Conservation (phyloP, 108 stramenopile species). For the Nitzschia palea region DNA sequence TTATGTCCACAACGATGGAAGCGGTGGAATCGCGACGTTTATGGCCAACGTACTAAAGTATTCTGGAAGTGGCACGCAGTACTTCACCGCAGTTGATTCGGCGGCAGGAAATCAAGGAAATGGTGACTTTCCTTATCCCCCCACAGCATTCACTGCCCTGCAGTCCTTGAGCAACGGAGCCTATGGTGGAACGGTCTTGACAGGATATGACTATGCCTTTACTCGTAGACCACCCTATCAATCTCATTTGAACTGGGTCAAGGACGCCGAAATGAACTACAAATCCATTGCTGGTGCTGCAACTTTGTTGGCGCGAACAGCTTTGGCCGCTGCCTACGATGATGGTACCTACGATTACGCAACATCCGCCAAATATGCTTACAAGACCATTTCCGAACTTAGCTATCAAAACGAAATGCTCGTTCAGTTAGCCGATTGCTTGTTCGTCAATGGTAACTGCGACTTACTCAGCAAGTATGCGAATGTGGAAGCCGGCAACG, state of each 20-base stretch:
- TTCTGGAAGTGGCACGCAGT: constrained; percentile 46
- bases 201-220: constrained; percentile 81
- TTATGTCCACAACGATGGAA: constrained; percentile 68
- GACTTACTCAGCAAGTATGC: constrained; percentile 58
- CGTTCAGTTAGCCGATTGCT: constrained; percentile 53
- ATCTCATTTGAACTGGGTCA: constrained; percentile 68
- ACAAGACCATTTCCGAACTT: constrained; percentile 54
- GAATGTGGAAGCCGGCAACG: constrained; percentile 56
- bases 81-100: constrained; percentile 38
- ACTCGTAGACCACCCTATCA: constrained; percentile 64
- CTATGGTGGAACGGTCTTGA: constrained; percentile 72
- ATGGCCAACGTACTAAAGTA: constrained; percentile 64
- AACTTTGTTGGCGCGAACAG: constrained; percentile 79
- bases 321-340: constrained; percentile 80
- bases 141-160: constrained; percentile 73
- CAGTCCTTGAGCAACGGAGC: constrained; percentile 48
- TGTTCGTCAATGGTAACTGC: constrained; percentile 71
- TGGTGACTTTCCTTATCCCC: constrained; percentile 70
- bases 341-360: constrained; percentile 65
- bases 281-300: constrained; percentile 80
- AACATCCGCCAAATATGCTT: constrained; percentile 60
- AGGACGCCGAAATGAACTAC: constrained; percentile 47
- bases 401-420: constrained; percentile 54
- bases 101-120: constrained; percentile 48
- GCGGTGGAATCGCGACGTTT: constrained; percentile 52